Evolutionary conservation across 1,284 basidiomycete species (phyloP), one percentile per base, ranked within the genome.

Genomic region (Ceratobasidium sp.): DNA sequence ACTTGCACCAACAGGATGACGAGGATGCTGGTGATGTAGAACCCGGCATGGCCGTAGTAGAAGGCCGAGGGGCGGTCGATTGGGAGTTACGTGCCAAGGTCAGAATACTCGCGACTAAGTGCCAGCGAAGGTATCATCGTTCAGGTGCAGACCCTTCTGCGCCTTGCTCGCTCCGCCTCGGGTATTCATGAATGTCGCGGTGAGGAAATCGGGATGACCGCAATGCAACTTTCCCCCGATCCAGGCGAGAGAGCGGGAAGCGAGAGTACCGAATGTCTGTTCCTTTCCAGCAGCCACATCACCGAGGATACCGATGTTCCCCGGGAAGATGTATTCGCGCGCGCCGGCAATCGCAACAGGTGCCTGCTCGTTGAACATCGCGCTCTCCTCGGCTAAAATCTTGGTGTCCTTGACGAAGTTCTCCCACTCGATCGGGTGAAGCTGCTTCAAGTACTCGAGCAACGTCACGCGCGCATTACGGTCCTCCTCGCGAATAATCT

Each of bases 361-460:
- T 63, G 93, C 84, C 79, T 91, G 90, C 82, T 89, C 93, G 77
- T 92, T 93, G 82, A 93, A 95, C 86, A 93, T 91, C 48, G 91
- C 91, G 15, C 95, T 94, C 83, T 99, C 97, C 83, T 99, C 97
- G 0, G 97, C 97, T 65, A 99, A 88, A 78, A 99, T 99, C 88
- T 98, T 99, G 82, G 98, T 99, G 82, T 99, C 97, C 86, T 97
- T 97, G 80, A 99, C 97, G 79, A 99, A 99, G 84, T 99, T 99
- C 85, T 98, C 96, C 97, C 97, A 99, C 82, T 99, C 97, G 80
- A 99, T 88, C 2, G 96, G 94, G 82, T 99, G 97, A 59, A 99
- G 90, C 84, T 99, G 97, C 85, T 99, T 99, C 80, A 99, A 88
- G 85, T 99, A 98, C 83, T 98, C 96, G 69, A 98, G 87, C 17